Evolutionary conservation across 2,329 filamentous ascomycete genomes (phyloP).

Genomic region (Exophiala mesophila): DNA sequence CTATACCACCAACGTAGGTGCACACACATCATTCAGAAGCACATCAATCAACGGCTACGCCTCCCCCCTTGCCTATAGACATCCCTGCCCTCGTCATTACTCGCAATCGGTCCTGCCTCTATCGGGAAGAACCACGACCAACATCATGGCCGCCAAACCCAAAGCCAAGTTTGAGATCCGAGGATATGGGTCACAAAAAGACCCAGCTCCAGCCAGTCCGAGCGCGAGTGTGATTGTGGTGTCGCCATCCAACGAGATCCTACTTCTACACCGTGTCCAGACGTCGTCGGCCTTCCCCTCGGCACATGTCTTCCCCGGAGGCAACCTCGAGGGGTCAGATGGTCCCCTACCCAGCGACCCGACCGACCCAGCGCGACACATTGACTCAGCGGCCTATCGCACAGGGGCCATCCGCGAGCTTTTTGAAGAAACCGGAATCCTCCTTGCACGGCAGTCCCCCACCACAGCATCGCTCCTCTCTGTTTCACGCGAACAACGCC

Average conservation of each 20-base stretch:
- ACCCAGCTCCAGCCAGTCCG: slow-evolving; percentile 21
- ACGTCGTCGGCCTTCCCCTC: slow-evolving; percentile 81
- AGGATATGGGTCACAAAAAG: slow-evolving; percentile 41
- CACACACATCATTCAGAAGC: slow-evolving; percentile 1
- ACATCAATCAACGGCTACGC: background rate
- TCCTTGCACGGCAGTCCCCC: slow-evolving; percentile 56
- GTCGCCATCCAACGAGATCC: slow-evolving; percentile 78
- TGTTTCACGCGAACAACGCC: slow-evolving; percentile 59
- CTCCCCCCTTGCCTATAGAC: no score
- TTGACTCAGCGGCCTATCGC: slow-evolving; percentile 70
- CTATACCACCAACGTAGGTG: slow-evolving; percentile 1
- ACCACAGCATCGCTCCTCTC: slow-evolving; percentile 44
- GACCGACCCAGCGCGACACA: slow-evolving; percentile 51
- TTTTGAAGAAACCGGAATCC: slow-evolving; percentile 89
- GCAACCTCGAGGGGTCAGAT: slow-evolving; percentile 73
- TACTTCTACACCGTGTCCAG: slow-evolving; percentile 79
- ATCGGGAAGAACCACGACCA: background rate
- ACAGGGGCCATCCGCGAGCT: slow-evolving; percentile 81
- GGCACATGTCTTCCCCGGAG: slow-evolving; percentile 92
- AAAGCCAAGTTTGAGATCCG: slow-evolving; percentile 50
- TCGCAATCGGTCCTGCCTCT: no score
- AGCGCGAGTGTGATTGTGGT: slow-evolving; percentile 68
- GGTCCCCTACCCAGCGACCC: slow-evolving; percentile 52
- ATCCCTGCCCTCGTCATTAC: no score
- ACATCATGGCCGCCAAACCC: slow-evolving; percentile 8